Percentiles rank a stretch among this genome's conserved stretches.
These are phyloP conservation scores for Aspergillus tamarii DNA, from an alignment of 2,329 filamentous ascomycete genomes.

Conservation along the genomic window DNA sequence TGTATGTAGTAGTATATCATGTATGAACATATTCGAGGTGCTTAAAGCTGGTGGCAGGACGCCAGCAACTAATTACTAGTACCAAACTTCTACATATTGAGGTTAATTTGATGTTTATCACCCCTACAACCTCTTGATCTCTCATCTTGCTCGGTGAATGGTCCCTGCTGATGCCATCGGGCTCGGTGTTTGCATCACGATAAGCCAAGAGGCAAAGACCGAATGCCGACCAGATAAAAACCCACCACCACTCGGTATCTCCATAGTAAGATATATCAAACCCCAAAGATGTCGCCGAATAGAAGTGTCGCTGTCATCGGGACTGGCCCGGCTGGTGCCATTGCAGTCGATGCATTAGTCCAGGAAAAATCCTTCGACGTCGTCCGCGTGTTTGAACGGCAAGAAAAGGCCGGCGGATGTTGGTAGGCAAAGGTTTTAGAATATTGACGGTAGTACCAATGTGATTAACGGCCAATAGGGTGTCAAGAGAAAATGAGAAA, in stretches of 20 bases:
- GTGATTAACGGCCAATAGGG: constrained; percentile 22
- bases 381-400: constrained; percentile 65
- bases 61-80: too few relatives aligned
- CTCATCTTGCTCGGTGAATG: not conserved
- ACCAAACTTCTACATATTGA: not conserved
- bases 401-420: constrained; percentile 62
- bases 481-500: constrained; percentile 38
- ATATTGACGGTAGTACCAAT: not conserved
- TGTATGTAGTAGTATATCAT: not conserved
- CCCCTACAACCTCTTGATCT: not conserved
- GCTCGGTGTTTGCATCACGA: constrained; percentile 12
- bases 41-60: not conserved
- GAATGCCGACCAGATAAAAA: not conserved
- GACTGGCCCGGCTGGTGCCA: constrained; percentile 63
- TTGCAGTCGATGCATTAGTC: constrained; percentile 62
- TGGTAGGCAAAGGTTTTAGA: constrained; percentile 51
- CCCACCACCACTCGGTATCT: not conserved
- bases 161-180: constrained; percentile 17
- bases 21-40: not conserved
- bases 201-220: constrained; percentile 2
- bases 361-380: constrained; percentile 62
- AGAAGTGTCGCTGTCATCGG: constrained; percentile 63
- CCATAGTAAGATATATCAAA: not conserved
- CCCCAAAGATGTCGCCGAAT: constrained; percentile 18
- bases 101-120: too few relatives aligned